Conservation (phyloP, 768 basidiomycete species). For the Suillus ampliporus region DNA sequence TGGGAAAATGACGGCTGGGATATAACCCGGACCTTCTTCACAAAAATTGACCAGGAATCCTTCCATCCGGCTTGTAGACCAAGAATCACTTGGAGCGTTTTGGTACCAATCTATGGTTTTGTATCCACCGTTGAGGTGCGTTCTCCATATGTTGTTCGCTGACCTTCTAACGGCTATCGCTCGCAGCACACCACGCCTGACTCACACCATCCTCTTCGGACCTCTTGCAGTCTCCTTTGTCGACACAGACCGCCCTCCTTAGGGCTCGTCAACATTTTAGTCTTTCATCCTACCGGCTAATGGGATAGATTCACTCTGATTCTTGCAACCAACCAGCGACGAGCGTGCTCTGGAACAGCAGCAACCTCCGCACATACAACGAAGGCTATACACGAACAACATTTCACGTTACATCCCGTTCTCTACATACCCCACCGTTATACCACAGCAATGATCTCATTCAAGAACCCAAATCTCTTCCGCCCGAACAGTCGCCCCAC, state of each 20-base stretch:
- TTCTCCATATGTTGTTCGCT: neutral
- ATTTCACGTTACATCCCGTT: neutral
- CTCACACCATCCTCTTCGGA: slow-evolving; percentile 62
- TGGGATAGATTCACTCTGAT: slow-evolving; percentile 48
- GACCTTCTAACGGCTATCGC: slow-evolving; percentile 10
- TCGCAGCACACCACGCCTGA: slow-evolving; percentile 36
- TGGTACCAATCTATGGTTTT: slow-evolving; percentile 59
- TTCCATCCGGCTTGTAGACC: slow-evolving; percentile 18
- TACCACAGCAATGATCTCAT: slow-evolving; percentile 54
- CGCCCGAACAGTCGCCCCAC: slow-evolving; percentile 66
- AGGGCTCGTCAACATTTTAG: slow-evolving; percentile 44
- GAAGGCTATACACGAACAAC: neutral
- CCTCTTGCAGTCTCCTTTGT: slow-evolving; percentile 64
- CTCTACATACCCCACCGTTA: slow-evolving; percentile 20
- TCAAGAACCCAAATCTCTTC: slow-evolving; percentile 72
- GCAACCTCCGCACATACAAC: slow-evolving; percentile 14
- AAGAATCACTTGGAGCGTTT: slow-evolving; percentile 17
- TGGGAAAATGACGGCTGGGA: slow-evolving; percentile 14
- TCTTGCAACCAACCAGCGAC: slow-evolving; percentile 49
- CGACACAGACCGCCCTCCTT: slow-evolving; percentile 83
- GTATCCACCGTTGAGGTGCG: slow-evolving; percentile 43
- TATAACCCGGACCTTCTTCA: neutral
- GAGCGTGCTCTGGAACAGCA: slow-evolving; percentile 36
- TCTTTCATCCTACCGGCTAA: slow-evolving; percentile 26
- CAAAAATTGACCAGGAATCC: slow-evolving; percentile 20